A percentile compares a stretch with the other conserved stretches of the same genome.
phyloP scores from a whole-genome alignment of 1,284 basidiomycete genomes.

The Tilletia horrida region DNA sequence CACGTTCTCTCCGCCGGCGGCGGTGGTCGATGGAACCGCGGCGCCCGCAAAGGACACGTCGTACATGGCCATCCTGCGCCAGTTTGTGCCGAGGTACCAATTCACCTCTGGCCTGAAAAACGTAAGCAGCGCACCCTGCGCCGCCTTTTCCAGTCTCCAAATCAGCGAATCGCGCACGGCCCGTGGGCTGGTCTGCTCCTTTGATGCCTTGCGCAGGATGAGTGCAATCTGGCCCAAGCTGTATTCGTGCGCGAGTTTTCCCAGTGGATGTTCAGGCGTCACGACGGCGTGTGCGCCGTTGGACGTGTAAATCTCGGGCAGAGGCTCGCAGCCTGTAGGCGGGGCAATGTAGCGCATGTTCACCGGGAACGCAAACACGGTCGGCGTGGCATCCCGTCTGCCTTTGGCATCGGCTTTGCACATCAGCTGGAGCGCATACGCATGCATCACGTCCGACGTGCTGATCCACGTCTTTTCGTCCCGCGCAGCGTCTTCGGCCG shows the following conservation, averaged over 20 bases:
- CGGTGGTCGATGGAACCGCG: not conserved
- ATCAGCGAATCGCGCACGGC: not conserved
- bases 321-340: conserved; percentile 1
- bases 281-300: not conserved
- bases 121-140: not conserved
- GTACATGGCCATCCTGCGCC: not conserved
- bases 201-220: not conserved
- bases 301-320: not conserved
- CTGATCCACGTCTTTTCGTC: not conserved
- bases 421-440: not conserved
- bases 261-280: not conserved
- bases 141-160: not conserved
- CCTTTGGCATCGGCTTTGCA: not conserved
- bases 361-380: not conserved
- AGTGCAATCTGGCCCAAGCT: not conserved
- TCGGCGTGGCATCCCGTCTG: not conserved
- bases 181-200: not conserved
- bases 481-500: not conserved
- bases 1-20: not conserved
- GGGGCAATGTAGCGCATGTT: conserved; percentile 2
- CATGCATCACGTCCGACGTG: not conserved
- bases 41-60: not conserved
- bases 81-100: not conserved
- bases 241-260: not conserved
- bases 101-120: not conserved